These are phyloP conservation scores for Pisolithus thermaeus DNA, from an alignment of 1,284 basidiomycete genomes.

Conservation along the genomic window DNA sequence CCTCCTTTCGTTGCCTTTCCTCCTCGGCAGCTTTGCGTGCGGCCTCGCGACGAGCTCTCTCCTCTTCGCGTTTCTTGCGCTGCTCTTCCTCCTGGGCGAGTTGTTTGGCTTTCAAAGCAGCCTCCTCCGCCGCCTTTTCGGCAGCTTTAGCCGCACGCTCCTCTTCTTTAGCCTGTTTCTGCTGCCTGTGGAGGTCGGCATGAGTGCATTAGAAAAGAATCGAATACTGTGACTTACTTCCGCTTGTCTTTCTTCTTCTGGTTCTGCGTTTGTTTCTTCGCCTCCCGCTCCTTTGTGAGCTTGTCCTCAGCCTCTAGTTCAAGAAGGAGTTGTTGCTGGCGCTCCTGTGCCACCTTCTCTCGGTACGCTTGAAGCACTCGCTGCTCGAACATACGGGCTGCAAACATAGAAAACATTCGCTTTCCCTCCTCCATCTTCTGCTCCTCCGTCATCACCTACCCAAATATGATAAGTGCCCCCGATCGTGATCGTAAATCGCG, in stretches of 20 bases:
- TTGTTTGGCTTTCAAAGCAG: conserved; percentile 60
- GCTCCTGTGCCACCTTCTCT: conserved; percentile 88
- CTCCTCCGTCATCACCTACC: conserved; percentile 71
- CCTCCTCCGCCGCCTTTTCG: conserved; percentile 78
- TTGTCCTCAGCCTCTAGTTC: conserved; percentile 90
- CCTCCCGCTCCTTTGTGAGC: conserved; percentile 75
- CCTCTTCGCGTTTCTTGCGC: conserved; percentile 68
- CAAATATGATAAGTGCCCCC: conserved; percentile 9
- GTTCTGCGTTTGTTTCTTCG: conserved; percentile 92
- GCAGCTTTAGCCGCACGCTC: conserved; percentile 77
- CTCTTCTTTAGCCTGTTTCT: conserved; percentile 90
- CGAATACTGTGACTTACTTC: conserved; percentile 43
- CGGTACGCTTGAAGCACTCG: conserved; percentile 90
- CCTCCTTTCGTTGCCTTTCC: conserved; percentile 71
- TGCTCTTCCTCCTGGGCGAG: conserved; percentile 59
- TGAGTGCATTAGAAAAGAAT: conserved; percentile 1
- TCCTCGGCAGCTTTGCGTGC: conserved; percentile 73
- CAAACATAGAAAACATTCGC: conserved; percentile 99
- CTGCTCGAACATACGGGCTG: conserved; percentile 99
- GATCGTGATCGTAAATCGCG: conserved; percentile 4
- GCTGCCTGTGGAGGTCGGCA: conserved; percentile 50
- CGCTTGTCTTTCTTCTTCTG: conserved; percentile 99
- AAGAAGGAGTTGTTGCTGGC: conserved; percentile 79
- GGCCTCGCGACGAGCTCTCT: conserved; percentile 66
- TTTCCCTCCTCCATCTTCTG: conserved; percentile 99